These are phyloP conservation scores for Pleurotus tuber-regium DNA, from an alignment of 768 basidiomycete genomes.

Conservation along the genomic window DNA sequence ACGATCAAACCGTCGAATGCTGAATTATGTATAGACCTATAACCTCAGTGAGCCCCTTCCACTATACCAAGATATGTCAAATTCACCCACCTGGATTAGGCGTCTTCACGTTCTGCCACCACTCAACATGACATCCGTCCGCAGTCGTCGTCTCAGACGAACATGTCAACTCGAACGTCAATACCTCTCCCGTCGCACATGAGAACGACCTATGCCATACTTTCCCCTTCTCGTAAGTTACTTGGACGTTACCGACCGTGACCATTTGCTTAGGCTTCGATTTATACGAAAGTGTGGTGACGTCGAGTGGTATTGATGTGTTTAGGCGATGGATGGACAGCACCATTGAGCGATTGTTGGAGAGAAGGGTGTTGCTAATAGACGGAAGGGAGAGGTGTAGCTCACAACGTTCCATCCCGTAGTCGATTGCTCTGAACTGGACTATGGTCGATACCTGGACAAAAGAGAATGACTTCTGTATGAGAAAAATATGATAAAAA, in stretches of 20 bases:
- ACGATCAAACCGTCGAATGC: constrained; percentile 4
- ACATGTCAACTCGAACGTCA: constrained; percentile 1
- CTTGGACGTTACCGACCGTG: constrained; percentile 1
- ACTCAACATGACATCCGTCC: constrained; percentile 7
- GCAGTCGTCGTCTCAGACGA: neutral
- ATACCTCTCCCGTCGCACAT: constrained; percentile 4
- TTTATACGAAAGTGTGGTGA: neutral
- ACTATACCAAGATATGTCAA: no score
- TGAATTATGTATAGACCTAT: constrained; percentile 7
- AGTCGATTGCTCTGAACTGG: constrained; percentile 22
- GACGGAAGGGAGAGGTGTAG: constrained; percentile 11
- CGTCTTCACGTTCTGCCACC: constrained; percentile 7
- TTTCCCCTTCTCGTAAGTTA: neutral
- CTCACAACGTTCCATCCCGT: constrained; percentile 20
- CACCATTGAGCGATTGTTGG: neutral
- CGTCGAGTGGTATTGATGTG: constrained; percentile 1
- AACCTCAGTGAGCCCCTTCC: no score
- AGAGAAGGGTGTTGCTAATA: neutral
- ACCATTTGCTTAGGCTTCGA: neutral
- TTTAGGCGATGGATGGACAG: constrained; percentile 3
- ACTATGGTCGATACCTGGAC: constrained; percentile 21
- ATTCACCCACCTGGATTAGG: constrained; percentile 3
- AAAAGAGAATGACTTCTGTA: no score
- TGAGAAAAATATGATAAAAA: neutral
- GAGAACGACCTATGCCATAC: constrained; percentile 2